phyloP scores from a whole-genome alignment of 257 asterid species.

The Przewalskia tangutica region DNA sequence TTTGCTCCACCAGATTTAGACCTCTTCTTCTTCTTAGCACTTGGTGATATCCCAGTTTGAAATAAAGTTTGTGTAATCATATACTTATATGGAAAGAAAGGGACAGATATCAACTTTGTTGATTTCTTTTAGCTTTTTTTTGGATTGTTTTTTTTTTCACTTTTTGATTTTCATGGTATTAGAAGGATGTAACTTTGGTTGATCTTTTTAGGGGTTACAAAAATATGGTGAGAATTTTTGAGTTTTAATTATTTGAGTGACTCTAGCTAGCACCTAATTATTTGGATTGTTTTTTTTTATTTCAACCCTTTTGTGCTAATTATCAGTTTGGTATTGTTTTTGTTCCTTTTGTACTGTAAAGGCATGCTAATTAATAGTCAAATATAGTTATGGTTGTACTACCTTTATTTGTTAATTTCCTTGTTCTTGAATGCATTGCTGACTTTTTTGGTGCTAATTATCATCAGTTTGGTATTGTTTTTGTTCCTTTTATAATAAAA shows the following conservation, averaged over 20 bases:
- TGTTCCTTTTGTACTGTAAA: neutral
- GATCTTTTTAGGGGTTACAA: neutral
- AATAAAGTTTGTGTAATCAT: neutral
- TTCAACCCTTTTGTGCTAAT: neutral
- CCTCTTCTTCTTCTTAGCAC: slow-evolving; percentile 48
- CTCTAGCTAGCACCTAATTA: neutral
- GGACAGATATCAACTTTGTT: neutral
- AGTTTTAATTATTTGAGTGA: neutral
- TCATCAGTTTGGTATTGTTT: neutral
- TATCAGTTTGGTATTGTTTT: neutral
- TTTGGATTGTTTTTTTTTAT: neutral
- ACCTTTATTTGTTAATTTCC: neutral
- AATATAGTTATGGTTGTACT: slow-evolving; percentile 3
- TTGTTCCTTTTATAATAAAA: neutral
- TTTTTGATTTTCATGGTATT: neutral
- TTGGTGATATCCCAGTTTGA: slow-evolving; percentile 47
- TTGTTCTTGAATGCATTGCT: neutral
- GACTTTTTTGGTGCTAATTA: neutral
- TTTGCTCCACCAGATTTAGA: slow-evolving; percentile 69
- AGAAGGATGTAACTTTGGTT: neutral
- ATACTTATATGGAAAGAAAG: neutral
- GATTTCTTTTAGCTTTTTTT: neutral
- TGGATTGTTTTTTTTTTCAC: neutral
- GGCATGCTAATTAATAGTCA: neutral
- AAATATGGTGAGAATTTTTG: neutral